phyloP scores from a whole-genome alignment of 2,329 filamentous ascomycete species.

The Cercospora canescens region DNA sequence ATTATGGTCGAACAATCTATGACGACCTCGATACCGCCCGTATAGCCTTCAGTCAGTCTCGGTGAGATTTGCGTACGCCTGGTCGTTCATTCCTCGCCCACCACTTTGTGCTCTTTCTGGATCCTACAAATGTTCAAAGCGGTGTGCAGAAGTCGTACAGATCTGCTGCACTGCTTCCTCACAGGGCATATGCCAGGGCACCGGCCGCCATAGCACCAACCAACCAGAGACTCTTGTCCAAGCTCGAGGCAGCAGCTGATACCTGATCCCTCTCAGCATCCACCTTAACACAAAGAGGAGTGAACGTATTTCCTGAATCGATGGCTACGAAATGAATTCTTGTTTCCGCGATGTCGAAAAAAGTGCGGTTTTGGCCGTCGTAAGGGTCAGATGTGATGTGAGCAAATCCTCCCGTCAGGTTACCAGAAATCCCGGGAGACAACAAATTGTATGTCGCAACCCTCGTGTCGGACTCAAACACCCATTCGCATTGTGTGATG shows the following conservation, averaged over 20 bases:
- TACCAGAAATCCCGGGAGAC: not conserved
- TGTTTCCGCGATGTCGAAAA: conserved; percentile 9
- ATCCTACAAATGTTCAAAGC: no score
- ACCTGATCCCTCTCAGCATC: conserved; percentile 7
- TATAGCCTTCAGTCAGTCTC: no score
- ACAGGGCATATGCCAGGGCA: conserved; percentile 12
- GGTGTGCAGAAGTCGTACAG: no score
- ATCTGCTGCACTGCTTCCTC: not conserved
- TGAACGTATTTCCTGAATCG: conserved; percentile 14
- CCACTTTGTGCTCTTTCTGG: not conserved
- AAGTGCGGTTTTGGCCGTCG: conserved; percentile 10
- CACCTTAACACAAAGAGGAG: conserved; percentile 15
- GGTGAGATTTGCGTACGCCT: not conserved
- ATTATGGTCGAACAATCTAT: not conserved
- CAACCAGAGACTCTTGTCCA: conserved; percentile 7
- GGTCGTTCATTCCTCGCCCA: not conserved
- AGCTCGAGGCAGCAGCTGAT: conserved; percentile 3
- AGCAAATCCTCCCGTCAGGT: conserved; percentile 12
- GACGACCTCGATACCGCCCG: no score
- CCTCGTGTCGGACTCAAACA: conserved; percentile 2
- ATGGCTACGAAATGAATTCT: conserved; percentile 15
- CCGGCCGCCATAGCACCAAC: conserved; percentile 8
- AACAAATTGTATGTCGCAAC: conserved; percentile 13
- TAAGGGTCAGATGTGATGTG: conserved; percentile 13
- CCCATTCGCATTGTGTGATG: conserved; percentile 11